Conservation (phyloP, 176 grass and related monocot genomes). For the Oryza glumipatula region DNA sequence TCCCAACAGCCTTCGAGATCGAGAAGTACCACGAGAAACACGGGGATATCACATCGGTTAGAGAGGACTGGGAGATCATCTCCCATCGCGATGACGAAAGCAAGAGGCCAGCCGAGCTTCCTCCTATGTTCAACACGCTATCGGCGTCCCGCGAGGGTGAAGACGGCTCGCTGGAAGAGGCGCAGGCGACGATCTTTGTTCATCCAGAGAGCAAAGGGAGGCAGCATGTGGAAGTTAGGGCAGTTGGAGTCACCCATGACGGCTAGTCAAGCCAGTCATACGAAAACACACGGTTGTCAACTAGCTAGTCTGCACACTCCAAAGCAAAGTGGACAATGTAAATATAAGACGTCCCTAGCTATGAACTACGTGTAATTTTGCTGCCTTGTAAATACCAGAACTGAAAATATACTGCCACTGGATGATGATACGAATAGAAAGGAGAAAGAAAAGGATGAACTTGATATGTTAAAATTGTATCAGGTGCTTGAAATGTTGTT, state of each 20-base stretch:
- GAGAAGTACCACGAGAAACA: conserved; percentile 49
- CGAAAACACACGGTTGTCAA: neutral
- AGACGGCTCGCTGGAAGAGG: conserved; percentile 44
- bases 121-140: conserved; percentile 52
- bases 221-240: conserved; percentile 67
- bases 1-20: conserved; percentile 69
- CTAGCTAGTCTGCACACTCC: neutral
- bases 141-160: conserved; percentile 46
- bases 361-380: conserved; percentile 25
- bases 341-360: conserved; percentile 13
- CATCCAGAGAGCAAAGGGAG: conserved; percentile 52
- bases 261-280: neutral
- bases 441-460: neutral
- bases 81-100: conserved; percentile 26
- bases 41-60: conserved; percentile 49
- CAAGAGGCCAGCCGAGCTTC: conserved; percentile 50
- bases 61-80: conserved; percentile 87
- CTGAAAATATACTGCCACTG: neutral
- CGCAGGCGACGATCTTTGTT: conserved; percentile 50
- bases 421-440: neutral
- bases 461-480: neutral
- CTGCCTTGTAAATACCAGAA: conserved; percentile 40
- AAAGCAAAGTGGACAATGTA: conserved; percentile 17
- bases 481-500: neutral
- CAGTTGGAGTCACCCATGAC: conserved; percentile 57